Base-by-base conservation (phyloP, 768 basidiomycete genomes). In the Auricularia heimuer region DNA sequence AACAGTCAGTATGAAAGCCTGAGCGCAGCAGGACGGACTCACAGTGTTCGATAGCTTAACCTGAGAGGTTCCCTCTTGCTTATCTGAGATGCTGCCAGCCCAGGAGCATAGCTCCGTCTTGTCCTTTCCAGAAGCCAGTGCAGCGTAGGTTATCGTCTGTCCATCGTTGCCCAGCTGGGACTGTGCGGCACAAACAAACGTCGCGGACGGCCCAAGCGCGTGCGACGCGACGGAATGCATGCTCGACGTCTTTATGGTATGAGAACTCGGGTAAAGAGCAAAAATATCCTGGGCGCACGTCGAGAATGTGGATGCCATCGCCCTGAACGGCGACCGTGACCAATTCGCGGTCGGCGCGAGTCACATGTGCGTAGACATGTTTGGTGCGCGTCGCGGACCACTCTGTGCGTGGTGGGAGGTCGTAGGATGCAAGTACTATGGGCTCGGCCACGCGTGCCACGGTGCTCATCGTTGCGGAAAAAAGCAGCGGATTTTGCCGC, bases 291-390 rank as follows among this genome's bases (percentile, higher is more conserved):
- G 37, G 21, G 78, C 81, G 69, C 71, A 91, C 90, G 72, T 92
- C 87, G 65, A 89, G 73, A 56, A 92, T 72, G 74, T 92, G 89
- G 45, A 92, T 77, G 36, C 90, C 90, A 64, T 92, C 89, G 67
- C 81, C 82, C 66, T 90, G 88, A 12, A 80, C 86, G 14, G 88
- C 81, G 64, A 89, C 79, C 0, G 88, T 88, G 51, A 82, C 85
- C 24, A 33, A 10, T 3, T 60, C 56, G 24, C 56, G 16, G 24
- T 29, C 24, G 11, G 56, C 18, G 24, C 6, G 8, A 18, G 47
- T 21, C 11, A 51, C 47, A 18, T 51, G 47, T 7, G 56, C 56
- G 34, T 60, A 34, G 24, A 60, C 56, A 34, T 60, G 56, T 29
- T 24, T 29, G 4, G 24, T 35, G 34, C 56, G 56, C 18, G 33